Evolutionary conservation across 768 basidiomycete genomes (phyloP), one percentile per base, ranked within the genome.

Genomic region (Cystobasidium ongulense): DNA sequence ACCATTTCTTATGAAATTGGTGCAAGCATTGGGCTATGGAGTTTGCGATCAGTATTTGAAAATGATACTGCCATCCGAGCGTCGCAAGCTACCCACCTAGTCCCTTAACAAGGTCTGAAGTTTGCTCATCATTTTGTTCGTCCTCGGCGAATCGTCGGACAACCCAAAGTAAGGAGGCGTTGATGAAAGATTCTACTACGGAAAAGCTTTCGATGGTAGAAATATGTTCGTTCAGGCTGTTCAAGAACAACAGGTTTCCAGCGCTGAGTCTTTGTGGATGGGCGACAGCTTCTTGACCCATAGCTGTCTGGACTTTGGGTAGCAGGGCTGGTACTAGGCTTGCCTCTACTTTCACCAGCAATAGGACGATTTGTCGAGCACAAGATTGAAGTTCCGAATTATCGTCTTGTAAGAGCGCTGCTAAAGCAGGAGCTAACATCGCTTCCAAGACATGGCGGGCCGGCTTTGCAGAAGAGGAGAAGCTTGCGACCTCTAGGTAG

Each of bases 121-220:
- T 54, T 11, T 63, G 70, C 15, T 36, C 25, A 1, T 71, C 63
- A 53, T 78, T 70, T 52, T 63, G 74, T 21, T 79, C 79, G 0
- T 83, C 82, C 13, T 75, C 80, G 0, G 84, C 83, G 71, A 87
- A 81, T 27, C 80, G 78, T 50, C 84, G 82, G 2, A 87, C 84
- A 17, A 84, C 83, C 85, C 86, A 86, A 66, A 86, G 84, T 77
- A 88, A 77, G 0, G 82, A 84, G 59, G 82, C 81, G 61, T 87
- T 84, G 7, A 84, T 78, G 10, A 71, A 43, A 3, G 52, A 38
- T 38, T 71, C 68, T 1, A 71, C 25, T 1, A 33, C 53, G 13
- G 52, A 2, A 29, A 71, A 71, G 17, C 21, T 8, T 11, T 71
- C 68, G 25, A 59, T 15, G 21, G 57, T 59, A 17, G 25, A 13